Conservation (phyloP, 805 yeast genomes). For the Candida chauliodis region DNA sequence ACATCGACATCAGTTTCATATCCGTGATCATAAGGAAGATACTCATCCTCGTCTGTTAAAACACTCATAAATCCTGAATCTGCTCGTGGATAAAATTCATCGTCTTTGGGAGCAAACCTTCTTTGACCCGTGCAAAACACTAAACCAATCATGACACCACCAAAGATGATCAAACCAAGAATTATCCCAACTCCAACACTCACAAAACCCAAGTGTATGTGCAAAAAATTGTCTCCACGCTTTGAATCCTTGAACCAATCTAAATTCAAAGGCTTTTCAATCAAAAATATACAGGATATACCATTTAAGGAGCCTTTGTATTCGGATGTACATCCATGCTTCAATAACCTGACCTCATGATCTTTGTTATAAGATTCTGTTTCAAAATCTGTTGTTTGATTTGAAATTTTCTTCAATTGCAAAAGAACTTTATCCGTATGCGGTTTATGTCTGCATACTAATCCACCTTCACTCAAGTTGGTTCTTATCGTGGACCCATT, state of each 20-base stretch:
- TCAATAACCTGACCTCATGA: constrained; percentile 55
- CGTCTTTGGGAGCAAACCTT: constrained; percentile 4
- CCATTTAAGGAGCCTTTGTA: constrained; percentile 26
- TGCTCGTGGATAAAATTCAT: constrained; percentile 11
- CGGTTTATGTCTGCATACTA: constrained; percentile 24
- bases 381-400: neutral
- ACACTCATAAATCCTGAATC: constrained; percentile 38
- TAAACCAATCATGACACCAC: constrained; percentile 18
- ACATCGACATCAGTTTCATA: constrained; percentile 43
- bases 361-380: constrained; percentile 40
- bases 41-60: constrained; percentile 25
- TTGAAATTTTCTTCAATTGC: constrained; percentile 20
- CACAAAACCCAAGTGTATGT: constrained; percentile 60
- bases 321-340: constrained; percentile 54
- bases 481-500: constrained; percentile 33
- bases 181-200: constrained; percentile 68
- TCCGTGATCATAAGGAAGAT: constrained; percentile 28
- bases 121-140: constrained; percentile 17
- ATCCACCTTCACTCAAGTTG: constrained; percentile 41
- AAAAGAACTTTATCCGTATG: constrained; percentile 30
- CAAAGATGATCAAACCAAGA: constrained; percentile 49
- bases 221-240: constrained; percentile 40
- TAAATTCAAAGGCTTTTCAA: constrained; percentile 66
- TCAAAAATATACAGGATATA: constrained; percentile 52
- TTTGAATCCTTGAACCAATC: constrained; percentile 52